Percentiles rank a stretch among this genome's conserved stretches.
phyloP scores from a whole-genome alignment of 108 stramenopile genomes.

The Cyclotella choctawhatcheeana region DNA sequence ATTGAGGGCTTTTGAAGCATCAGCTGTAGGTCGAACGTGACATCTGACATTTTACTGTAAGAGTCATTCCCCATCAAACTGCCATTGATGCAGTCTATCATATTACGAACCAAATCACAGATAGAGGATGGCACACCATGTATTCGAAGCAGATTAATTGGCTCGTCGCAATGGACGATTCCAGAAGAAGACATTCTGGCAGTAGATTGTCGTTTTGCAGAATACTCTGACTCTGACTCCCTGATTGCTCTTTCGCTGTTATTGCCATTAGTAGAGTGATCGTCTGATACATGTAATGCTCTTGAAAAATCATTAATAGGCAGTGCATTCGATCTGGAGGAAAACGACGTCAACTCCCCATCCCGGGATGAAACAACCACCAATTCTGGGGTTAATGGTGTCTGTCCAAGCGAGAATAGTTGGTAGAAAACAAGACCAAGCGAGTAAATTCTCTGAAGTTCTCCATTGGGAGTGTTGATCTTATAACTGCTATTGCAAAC shows the following conservation, averaged over 20 bases:
- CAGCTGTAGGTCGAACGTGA: background rate
- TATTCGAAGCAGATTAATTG: background rate
- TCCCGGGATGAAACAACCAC: background rate
- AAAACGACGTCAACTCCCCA: background rate
- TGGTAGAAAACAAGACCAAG: constrained; percentile 18
- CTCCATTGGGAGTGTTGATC: background rate
- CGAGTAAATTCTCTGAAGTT: background rate
- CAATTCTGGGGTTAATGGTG: background rate
- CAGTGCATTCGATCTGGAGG: background rate
- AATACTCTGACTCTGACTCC: too few species aligned
- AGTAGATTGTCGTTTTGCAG: too few species aligned
- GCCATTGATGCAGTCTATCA: constrained; percentile 14
- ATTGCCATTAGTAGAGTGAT: too few species aligned
- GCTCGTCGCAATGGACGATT: background rate
- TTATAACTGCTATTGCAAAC: background rate
- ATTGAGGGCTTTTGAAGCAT: constrained; percentile 21
- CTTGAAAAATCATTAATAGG: background rate
- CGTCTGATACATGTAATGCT: background rate
- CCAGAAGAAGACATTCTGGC: background rate
- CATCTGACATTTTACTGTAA: constrained; percentile 17
- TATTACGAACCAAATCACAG: constrained; percentile 18
- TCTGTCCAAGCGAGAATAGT: constrained; percentile 12
- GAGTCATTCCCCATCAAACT: constrained; percentile 11
- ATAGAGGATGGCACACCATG: constrained; percentile 14
- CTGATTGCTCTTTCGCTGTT: too few species aligned